Conservation (phyloP, 768 basidiomycete genomes). For the Lactarius vividus region DNA sequence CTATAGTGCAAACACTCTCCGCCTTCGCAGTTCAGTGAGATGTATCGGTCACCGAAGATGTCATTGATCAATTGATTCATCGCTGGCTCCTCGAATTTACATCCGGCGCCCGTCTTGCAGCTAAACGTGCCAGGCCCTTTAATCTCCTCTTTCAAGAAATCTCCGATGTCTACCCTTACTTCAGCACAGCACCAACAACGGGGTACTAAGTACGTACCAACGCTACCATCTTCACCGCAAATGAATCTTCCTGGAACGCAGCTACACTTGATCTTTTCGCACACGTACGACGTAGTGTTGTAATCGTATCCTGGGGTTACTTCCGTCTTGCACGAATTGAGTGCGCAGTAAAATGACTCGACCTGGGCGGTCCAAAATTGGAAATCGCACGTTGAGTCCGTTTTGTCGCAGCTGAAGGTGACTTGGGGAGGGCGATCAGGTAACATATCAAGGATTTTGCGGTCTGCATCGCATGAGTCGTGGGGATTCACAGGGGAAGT, state of each 20-base stretch:
- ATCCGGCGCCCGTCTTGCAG: slow-evolving; percentile 68
- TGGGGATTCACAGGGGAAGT: slow-evolving; percentile 1
- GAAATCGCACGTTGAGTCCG: slow-evolving; percentile 72
- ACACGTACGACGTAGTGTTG: slow-evolving; percentile 76
- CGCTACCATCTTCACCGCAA: slow-evolving; percentile 92
- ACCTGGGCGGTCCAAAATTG: slow-evolving; percentile 97
- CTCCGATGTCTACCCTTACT: slow-evolving; percentile 71
- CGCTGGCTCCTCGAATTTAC: slow-evolving; percentile 90
- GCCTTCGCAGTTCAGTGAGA: slow-evolving; percentile 80
- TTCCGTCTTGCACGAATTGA: slow-evolving; percentile 63
- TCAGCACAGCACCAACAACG: neutral
- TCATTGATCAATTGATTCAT: slow-evolving; percentile 95
- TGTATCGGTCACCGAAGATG: slow-evolving; percentile 90
- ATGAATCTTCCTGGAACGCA: slow-evolving; percentile 95
- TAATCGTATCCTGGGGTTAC: slow-evolving; percentile 51
- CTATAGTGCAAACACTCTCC: slow-evolving; percentile 95
- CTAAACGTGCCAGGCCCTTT: slow-evolving; percentile 87
- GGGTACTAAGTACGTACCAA: slow-evolving; percentile 57
- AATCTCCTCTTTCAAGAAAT: slow-evolving; percentile 88
- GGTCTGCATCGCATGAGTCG: slow-evolving; percentile 50
- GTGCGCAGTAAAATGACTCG: slow-evolving; percentile 93
- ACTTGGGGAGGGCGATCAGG: slow-evolving; percentile 91
- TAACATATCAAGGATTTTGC: slow-evolving; percentile 94
- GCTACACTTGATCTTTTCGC: slow-evolving; percentile 81
- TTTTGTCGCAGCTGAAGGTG: slow-evolving; percentile 85